phyloP scores from a whole-genome alignment of 208 protist genomes.

The Acanthamoeba triangularis region DNA sequence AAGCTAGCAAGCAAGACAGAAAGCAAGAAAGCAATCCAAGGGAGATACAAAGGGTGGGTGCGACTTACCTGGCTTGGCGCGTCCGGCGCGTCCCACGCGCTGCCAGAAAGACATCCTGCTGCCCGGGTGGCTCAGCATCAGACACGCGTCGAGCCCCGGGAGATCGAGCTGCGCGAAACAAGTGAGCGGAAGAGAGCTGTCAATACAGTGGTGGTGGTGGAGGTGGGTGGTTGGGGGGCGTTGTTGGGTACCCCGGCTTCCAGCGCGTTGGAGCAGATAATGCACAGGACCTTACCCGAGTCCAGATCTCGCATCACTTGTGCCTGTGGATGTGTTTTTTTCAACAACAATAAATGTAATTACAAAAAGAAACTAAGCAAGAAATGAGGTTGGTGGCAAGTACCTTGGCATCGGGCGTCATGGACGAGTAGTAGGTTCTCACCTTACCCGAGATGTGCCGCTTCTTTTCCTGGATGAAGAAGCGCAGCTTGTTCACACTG shows the following conservation, averaged over 20 bases:
- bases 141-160: neutral
- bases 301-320: conserved; percentile 30
- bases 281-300: neutral
- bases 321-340: neutral
- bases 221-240: neutral
- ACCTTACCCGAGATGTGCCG: conserved; percentile 12
- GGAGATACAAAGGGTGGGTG: neutral
- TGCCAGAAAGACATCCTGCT: conserved; percentile 63
- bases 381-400: neutral
- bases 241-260: neutral
- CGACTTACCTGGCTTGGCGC: neutral
- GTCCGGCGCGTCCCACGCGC: conserved; percentile 24
- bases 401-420: conserved; percentile 32
- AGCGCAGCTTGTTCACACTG: conserved; percentile 28
- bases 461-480: conserved; percentile 23
- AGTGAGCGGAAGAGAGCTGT: neutral
- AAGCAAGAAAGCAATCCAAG: too few relatives aligned
- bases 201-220: neutral
- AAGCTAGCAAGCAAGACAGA: too few relatives aligned
- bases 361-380: neutral
- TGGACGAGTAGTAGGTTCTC: conserved; percentile 50
- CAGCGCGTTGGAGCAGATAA: conserved; percentile 47
- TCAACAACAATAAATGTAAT: neutral
- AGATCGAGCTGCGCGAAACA: neutral
- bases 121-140: conserved; percentile 47